phyloP scores from a whole-genome alignment of 345 rosid genomes.

The Sonneratia alba region DNA sequence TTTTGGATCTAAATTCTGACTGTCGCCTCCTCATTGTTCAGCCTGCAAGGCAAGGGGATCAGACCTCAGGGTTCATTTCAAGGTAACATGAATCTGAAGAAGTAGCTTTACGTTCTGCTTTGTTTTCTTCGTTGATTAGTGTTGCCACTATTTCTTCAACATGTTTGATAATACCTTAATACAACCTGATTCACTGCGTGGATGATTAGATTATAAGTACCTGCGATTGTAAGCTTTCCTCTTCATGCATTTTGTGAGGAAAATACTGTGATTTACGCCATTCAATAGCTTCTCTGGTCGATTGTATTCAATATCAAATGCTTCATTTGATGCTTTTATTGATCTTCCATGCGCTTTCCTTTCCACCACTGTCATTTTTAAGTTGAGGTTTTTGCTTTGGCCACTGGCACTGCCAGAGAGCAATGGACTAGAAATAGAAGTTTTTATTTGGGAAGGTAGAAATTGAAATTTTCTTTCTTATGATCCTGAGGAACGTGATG shows the following conservation, averaged over 20 bases:
- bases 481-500: background rate
- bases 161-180: background rate
- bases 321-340: background rate
- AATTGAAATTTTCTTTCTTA: background rate
- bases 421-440: background rate
- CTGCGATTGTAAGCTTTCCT: background rate
- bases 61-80: constrained; percentile 68
- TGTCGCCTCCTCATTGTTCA: constrained; percentile 12
- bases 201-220: background rate
- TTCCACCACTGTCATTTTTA: background rate
- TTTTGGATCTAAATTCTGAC: background rate
- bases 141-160: background rate
- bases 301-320: background rate
- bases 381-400: background rate
- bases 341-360: too few species aligned
- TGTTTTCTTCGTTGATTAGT: background rate
- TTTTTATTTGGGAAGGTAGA: too few species aligned
- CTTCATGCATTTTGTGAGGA: background rate
- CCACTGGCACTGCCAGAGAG: background rate
- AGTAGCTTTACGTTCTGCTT: background rate
- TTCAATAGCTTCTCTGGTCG: background rate
- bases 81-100: constrained; percentile 28
- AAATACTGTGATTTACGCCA: background rate
- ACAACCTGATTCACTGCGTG: background rate
- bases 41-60: constrained; percentile 81